phyloP scores from a whole-genome alignment of 2,329 filamentous ascomycete genomes.

The Phoma sp. region DNA sequence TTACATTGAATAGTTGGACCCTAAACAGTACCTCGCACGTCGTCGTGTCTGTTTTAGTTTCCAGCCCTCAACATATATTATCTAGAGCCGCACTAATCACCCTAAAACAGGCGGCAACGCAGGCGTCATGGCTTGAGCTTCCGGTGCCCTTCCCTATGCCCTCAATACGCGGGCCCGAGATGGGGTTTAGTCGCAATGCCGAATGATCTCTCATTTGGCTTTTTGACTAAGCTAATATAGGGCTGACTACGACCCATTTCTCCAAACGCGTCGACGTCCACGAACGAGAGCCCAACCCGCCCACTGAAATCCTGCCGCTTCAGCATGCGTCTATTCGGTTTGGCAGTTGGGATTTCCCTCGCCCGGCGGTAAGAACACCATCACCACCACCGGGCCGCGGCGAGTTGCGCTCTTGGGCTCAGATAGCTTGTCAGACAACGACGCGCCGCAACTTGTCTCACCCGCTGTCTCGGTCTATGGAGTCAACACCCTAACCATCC shows the following conservation, averaged over 20 bases:
- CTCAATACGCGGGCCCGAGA: constrained; percentile 22
- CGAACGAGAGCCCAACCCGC: neutral
- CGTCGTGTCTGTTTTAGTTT: neutral
- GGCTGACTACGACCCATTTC: constrained; percentile 2
- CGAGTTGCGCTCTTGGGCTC: neutral
- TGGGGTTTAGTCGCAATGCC: constrained; percentile 24
- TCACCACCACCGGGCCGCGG: neutral
- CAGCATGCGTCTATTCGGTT: neutral
- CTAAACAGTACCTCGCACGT: constrained; percentile 1
- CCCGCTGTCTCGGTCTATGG: neutral
- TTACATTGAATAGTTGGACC: constrained; percentile 10
- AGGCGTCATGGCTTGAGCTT: constrained; percentile 47
- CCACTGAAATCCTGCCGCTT: neutral
- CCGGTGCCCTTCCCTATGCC: constrained; percentile 15
- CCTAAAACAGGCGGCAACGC: constrained; percentile 40
- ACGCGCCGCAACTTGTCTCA: neutral
- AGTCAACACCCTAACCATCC: constrained; percentile 7
- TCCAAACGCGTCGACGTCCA: constrained; percentile 1
- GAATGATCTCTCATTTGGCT: constrained; percentile 21
- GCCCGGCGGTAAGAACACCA: neutral
- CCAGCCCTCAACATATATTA: constrained; percentile 22
- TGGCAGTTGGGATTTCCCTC: neutral
- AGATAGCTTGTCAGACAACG: neutral
- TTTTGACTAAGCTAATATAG: constrained; percentile 25
- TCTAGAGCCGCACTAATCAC: constrained; percentile 27